Evolutionary conservation across 2,329 filamentous ascomycete species (phyloP).

Genomic region (Massarina eburnea): DNA sequence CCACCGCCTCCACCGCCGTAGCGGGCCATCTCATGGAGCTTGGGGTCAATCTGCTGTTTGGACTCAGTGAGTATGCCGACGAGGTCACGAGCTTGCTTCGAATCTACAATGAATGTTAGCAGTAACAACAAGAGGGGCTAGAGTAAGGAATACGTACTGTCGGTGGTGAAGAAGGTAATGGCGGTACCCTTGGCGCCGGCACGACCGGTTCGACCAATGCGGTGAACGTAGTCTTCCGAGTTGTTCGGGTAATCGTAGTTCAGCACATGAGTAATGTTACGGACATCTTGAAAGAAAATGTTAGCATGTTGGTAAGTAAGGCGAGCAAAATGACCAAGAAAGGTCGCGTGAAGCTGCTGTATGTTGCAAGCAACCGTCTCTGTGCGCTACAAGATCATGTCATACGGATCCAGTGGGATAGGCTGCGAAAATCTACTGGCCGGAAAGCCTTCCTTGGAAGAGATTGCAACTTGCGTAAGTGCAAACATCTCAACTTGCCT

Average conservation of each 20-base stretch:
- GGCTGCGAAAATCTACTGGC: constrained; percentile 62
- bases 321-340: constrained; percentile 55
- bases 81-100: constrained; percentile 83
- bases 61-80: constrained; percentile 90
- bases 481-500: constrained; percentile 79
- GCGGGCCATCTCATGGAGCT: constrained; percentile 92
- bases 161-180: constrained; percentile 98
- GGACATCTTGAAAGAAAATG: constrained; percentile 89
- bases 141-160: constrained; percentile 72
- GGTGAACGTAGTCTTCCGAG: constrained; percentile 70
- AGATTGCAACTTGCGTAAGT: constrained; percentile 70
- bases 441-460: constrained; percentile 72
- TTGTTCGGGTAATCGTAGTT: constrained; percentile 99
- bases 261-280: constrained; percentile 99
- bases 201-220: constrained; percentile 69
- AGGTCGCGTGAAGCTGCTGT: constrained; percentile 61
- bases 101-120: constrained; percentile 46
- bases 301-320: constrained; percentile 67
- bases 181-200: constrained; percentile 89
- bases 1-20: constrained; percentile 83
- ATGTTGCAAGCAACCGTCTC: constrained; percentile 59
- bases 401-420: constrained; percentile 48
- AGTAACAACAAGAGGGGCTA: background rate
- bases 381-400: constrained; percentile 52
- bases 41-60: constrained; percentile 97